A percentile compares a stretch with the other conserved stretches of the same genome.
Conservation (phyloP, 2,329 filamentous ascomycete genomes). For the Claviceps maximensis region DNA sequence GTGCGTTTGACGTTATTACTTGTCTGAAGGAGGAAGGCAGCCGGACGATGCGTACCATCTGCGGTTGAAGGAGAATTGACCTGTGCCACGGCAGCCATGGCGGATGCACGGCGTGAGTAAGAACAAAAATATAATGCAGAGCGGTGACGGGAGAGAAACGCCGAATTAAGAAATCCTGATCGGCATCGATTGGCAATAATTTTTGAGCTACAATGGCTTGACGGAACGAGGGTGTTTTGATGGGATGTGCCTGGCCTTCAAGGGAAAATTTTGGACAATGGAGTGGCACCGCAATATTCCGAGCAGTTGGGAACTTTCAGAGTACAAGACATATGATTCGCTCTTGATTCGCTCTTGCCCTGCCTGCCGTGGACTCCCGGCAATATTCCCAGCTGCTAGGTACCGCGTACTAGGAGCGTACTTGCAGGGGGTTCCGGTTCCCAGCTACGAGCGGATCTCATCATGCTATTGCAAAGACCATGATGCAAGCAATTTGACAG, state of each 20-base stretch:
- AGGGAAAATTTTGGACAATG: constrained; percentile 16
- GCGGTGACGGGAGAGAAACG: constrained; percentile 8
- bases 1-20: neutral
- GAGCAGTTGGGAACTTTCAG: constrained; percentile 10
- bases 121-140: constrained; percentile 9
- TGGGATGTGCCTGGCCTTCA: neutral
- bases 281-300: constrained; percentile 16
- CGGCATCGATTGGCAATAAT: constrained; percentile 13
- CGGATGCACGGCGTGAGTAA: constrained; percentile 9
- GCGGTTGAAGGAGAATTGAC: constrained; percentile 13
- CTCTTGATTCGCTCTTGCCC: too few relatives aligned
- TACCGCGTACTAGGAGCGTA: too few relatives aligned
- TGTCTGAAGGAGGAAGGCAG: neutral
- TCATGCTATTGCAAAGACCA: too few relatives aligned
- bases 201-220: constrained; percentile 3
- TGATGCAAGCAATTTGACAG: too few relatives aligned
- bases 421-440: too few relatives aligned
- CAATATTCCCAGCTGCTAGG: neutral
- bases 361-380: constrained; percentile 3
- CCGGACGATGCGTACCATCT: constrained; percentile 7
- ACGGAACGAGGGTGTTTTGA: neutral
- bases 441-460: too few relatives aligned
- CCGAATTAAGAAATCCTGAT: constrained; percentile 15
- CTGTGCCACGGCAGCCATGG: constrained; percentile 20
- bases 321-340: constrained; percentile 1